Evolutionary conservation across 306 rosid species (phyloP), one percentile per base, ranked within the genome.

Genomic region (Quercus parvula): DNA sequence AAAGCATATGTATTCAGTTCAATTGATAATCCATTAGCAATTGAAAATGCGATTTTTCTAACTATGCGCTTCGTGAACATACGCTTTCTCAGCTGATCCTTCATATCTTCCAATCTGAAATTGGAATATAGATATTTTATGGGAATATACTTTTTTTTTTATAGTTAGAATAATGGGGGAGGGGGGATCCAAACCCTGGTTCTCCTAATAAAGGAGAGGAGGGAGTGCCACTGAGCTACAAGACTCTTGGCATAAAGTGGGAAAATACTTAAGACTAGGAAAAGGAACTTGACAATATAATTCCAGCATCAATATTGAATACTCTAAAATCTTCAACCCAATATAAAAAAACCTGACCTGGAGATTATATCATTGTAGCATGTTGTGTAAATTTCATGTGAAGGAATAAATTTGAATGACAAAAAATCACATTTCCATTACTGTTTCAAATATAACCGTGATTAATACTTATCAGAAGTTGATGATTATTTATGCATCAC

Each of bases 81-180:
- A 69, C 88, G 95, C 87, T 91, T 94, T 85, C 97, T 90, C 79
- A 95, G 87, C 82, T 95, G 97, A 85, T 81, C 86, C 76, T 92
- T 95, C 99, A 91, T 92, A 82, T 90, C 97, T 87, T 90, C 90
- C 81, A 92, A 80, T 82, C 99, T 95, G 89, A 79, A 88, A 75
- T 79, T 59, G 73, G 67, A 79, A 81, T 11, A 63, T 17, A 67
- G 73, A 75, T 3, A 12, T 31, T n/a, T 62, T 41, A 41, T 8
- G 46, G 46, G 46, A 8, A 41, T 41, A 41, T 7, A 41, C 2
- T 41, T 41, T 0, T 41, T 41, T 41, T 41, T 41, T 8, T 1
- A 41, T 41, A 8, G 46, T 41, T 41, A 41, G 11, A 41, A 41
- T 8, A 8, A 41, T 41, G 46, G 12, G 11, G 46, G 11, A 41